Conservation (phyloP, 306 rosid species). For the Chamaecrista fasciculata region DNA sequence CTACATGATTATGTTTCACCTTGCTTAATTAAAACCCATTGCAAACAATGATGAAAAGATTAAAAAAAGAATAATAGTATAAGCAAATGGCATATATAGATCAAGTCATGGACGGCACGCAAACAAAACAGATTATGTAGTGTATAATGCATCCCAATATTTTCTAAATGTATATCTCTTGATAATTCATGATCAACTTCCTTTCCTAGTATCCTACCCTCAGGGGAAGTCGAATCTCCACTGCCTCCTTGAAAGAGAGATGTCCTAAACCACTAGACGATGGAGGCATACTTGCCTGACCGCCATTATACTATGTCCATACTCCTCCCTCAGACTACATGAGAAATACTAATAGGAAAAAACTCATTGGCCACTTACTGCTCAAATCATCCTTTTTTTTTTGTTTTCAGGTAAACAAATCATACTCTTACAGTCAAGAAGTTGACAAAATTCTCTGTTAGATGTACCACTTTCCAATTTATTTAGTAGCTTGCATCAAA, state of each 20-base stretch:
- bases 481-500: constrained; percentile 11
- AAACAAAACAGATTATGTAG: constrained; percentile 16
- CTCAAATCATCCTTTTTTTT: constrained; percentile 12
- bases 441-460: not conserved
- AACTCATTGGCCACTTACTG: constrained; percentile 4
- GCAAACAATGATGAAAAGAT: not conserved
- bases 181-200: too few relatives aligned
- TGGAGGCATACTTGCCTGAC: too few relatives aligned
- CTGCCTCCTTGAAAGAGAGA: too few relatives aligned
- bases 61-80: constrained; percentile 11
- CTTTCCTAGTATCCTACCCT: too few relatives aligned
- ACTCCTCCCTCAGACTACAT: not conserved
- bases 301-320: too few relatives aligned
- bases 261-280: too few relatives aligned
- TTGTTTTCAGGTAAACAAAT: not conserved
- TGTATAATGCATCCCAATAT: constrained; percentile 7
- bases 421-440: constrained; percentile 16
- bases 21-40: constrained; percentile 19
- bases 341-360: constrained; percentile 12
- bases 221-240: too few relatives aligned
- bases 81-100: constrained; percentile 8
- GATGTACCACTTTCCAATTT: constrained; percentile 14
- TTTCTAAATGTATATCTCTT: constrained; percentile 3
- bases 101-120: constrained; percentile 10
- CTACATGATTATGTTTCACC: constrained; percentile 15